These are phyloP conservation scores for Pelargonium myrrhifolium DNA, from an alignment of 441 rosid genomes.

Conservation along the genomic window DNA sequence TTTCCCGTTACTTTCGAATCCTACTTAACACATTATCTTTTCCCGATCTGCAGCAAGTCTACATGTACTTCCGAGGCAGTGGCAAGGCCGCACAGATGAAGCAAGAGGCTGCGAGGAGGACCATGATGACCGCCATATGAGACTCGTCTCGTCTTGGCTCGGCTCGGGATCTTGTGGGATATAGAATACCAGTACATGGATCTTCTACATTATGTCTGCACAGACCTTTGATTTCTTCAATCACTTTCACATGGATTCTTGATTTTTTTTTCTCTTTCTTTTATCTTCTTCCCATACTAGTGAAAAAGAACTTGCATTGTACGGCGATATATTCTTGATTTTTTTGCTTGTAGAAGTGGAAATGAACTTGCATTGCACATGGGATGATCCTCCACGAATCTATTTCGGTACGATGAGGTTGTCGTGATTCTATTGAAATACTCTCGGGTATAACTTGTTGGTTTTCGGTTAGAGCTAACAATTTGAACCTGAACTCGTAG, in stretches of 20 bases:
- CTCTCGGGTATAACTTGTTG: no score
- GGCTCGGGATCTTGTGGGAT: constrained; percentile 10
- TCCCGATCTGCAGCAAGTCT: constrained; percentile 69
- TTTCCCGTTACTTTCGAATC: background rate
- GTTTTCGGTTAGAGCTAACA: no score
- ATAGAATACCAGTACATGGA: constrained; percentile 13
- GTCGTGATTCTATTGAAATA: no score
- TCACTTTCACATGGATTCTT: background rate
- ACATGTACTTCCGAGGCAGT: constrained; percentile 96
- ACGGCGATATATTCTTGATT: background rate
- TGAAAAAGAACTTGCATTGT: background rate
- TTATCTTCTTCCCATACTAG: constrained; percentile 5
- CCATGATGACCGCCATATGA: constrained; percentile 69
- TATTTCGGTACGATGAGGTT: background rate
- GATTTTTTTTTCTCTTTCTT: background rate
- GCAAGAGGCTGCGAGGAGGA: constrained; percentile 58
- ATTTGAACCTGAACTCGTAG: no score
- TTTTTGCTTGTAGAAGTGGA: background rate
- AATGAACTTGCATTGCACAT: background rate
- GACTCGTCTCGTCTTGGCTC: no score
- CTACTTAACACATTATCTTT: constrained; percentile 1
- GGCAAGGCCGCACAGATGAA: constrained; percentile 91
- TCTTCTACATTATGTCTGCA: background rate
- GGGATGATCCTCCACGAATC: background rate
- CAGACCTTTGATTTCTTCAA: background rate